Evolutionary conservation across 1,284 basidiomycete species (phyloP), one percentile per base, ranked within the genome.

Genomic region (Puccinia polysora): DNA sequence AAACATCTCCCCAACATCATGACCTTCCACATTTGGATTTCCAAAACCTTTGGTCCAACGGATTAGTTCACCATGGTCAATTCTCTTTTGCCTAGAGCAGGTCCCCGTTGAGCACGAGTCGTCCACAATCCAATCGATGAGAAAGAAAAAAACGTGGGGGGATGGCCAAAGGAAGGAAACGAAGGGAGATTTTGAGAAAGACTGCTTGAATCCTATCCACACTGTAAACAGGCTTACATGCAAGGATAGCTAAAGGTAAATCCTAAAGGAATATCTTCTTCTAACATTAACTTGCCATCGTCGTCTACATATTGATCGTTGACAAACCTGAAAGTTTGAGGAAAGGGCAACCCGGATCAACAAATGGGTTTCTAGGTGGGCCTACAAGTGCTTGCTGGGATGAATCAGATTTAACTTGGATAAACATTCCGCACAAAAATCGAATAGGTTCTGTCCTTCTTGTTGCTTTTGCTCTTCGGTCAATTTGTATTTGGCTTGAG

Each of bases 21-120:
- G 83, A 15, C 93, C 94, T 81, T 98, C 96, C 23, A 91, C 93
- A 79, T 94, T 92, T 5, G 86, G 81, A 0, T 90, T 90, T 45
- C 92, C 92, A 78, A 98, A 98, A 75, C 95, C 96, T 82, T 98
- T 98, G 55, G 96, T 98, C 95, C 96, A 98, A 40, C 94, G 89
- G 76, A 97, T 91, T 53, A 98, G 87, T 75, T 86, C 86, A 58
- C 93, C 96, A 77, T 97, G 93, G 81, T 98, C 93, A 77, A 98
- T 98, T 64, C 85, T 85, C 49, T 89, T 85, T 84, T 98, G 95
- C 30, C 89, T 91, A 79, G 18, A 60, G 7, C 6, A 40, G 60
- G 49, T n/a, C 12, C 23, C 4, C n/a, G 32, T 28, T 36, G 32
- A 56, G 34, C 18, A 34, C n/a, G n/a, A n/a, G n/a, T n/a, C n/a